Base-by-base conservation (phyloP, 306 rosid genomes). In the Fragaria iinumae region DNA sequence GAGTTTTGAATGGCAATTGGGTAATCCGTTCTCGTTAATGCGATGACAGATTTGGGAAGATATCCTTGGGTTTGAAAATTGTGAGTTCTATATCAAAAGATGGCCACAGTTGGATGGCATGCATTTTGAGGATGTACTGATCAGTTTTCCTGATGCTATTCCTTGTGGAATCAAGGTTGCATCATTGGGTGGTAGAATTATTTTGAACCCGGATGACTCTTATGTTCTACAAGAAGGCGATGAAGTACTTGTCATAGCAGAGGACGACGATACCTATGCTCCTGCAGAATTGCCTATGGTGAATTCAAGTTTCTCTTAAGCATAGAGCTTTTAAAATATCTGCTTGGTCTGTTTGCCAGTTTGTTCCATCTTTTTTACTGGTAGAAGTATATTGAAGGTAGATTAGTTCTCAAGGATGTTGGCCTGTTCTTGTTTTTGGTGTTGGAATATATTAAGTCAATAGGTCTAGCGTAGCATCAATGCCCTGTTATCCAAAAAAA, bases 101-200 rank as follows among this genome's bases (percentile, higher is more conserved):
- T 93, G 98, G 98, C 93, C 95, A 4, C 87, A 88, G 71, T 86
- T 93, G 89, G 90, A 87, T 79, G 96, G 93, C 73, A 79, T 89
- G 89, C 91, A 77, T 77, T 93, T 91, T 73, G 91, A 91, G 84
- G 93, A 93, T 75, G 87, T 89, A 38, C 67, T 93, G 76, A 81
- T 93, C 79, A 88, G 95, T 85, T 93, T 84, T 85, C 96, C 98
- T 23, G 85, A 89, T 77, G 98, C 98, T 77, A 91, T 91, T 85
- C 97, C 98, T 48, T 93, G 98, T 87, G 98, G 98, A 80, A 80
- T 93, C 78, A 93, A 93, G 89, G 91, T 88, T 74, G 95, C 96
- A 53, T 80, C 90, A 63, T 82, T 76, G 44, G 90, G 91, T 72
- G 98, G 98, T 55, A 93, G 86, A 82, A 87, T 93, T 80, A 83